Evolutionary conservation across 768 basidiomycete species (phyloP).

Genomic region (Suillus lakei): DNA sequence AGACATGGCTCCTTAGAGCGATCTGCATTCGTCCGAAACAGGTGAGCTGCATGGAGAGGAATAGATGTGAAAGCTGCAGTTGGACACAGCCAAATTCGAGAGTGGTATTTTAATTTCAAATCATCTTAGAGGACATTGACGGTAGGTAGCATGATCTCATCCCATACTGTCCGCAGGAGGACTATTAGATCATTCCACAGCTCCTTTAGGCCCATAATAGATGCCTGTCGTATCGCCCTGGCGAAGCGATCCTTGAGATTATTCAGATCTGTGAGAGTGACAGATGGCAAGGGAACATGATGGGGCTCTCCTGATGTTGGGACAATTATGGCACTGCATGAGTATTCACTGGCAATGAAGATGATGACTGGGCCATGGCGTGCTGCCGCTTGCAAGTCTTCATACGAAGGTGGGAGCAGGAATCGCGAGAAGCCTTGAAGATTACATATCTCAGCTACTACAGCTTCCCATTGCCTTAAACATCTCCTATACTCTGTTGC

Average conservation of each 20-base stretch:
- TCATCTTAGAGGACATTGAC: background rate
- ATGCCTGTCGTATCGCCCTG: slow-evolving; percentile 10
- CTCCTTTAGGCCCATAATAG: slow-evolving; percentile 19
- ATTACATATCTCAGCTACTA: slow-evolving; percentile 13
- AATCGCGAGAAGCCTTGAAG: slow-evolving; percentile 20
- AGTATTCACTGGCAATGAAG: slow-evolving; percentile 17
- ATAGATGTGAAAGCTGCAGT: slow-evolving; percentile 11
- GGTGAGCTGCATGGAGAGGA: slow-evolving; percentile 29
- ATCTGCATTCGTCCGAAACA: slow-evolving; percentile 19
- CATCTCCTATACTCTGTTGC: slow-evolving; percentile 15
- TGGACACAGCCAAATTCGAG: slow-evolving; percentile 16
- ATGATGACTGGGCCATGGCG: slow-evolving; percentile 23
- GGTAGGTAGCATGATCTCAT: slow-evolving; percentile 1
- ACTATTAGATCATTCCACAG: slow-evolving; percentile 5
- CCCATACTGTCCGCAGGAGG: slow-evolving; percentile 5
- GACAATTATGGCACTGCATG: slow-evolving; percentile 21
- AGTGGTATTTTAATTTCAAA: background rate
- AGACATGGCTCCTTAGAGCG: background rate
- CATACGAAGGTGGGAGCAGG: slow-evolving; percentile 18
- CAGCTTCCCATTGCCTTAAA: slow-evolving; percentile 9
- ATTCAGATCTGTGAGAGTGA: slow-evolving; percentile 19
- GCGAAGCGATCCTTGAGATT: slow-evolving; percentile 15
- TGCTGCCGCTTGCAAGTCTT: slow-evolving; percentile 18
- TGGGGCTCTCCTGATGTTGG: background rate
- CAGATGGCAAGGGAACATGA: slow-evolving; percentile 21